Conservation (phyloP, 169 alveolate genomes). For the Cyclospora cayetanensis region DNA sequence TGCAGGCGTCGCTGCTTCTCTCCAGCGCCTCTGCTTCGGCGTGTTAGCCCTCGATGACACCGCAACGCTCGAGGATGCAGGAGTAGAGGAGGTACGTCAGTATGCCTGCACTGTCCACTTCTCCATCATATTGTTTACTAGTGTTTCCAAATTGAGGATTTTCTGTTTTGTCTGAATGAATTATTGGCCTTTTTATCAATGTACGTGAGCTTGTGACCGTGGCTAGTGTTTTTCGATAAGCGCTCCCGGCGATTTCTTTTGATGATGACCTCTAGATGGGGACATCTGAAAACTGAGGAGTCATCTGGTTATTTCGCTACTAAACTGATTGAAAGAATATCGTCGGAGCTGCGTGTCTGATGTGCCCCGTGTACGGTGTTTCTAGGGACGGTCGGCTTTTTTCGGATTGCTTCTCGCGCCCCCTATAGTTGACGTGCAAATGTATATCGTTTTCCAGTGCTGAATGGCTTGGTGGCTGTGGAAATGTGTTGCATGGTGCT, state of each 20-base stretch:
- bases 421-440: too few relatives aligned
- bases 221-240: neutral
- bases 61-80: constrained; percentile 68
- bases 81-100: constrained; percentile 66
- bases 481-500: too few relatives aligned
- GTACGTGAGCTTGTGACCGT: neutral
- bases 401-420: too few relatives aligned
- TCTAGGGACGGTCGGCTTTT: neutral
- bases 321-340: neutral
- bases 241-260: neutral
- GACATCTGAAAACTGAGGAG: constrained; percentile 69
- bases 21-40: constrained; percentile 71
- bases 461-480: neutral
- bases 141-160: neutral
- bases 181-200: neutral
- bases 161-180: neutral
- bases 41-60: constrained; percentile 66
- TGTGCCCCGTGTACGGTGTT: neutral
- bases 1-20: constrained; percentile 71
- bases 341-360: neutral
- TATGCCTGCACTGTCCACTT: neutral
- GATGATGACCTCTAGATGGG: constrained; percentile 60
- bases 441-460: neutral
- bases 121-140: neutral
- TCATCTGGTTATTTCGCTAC: constrained; percentile 34